Conservation (phyloP, 225 moss, liverwort and hornwort genomes). For the Climacium dendroides region DNA sequence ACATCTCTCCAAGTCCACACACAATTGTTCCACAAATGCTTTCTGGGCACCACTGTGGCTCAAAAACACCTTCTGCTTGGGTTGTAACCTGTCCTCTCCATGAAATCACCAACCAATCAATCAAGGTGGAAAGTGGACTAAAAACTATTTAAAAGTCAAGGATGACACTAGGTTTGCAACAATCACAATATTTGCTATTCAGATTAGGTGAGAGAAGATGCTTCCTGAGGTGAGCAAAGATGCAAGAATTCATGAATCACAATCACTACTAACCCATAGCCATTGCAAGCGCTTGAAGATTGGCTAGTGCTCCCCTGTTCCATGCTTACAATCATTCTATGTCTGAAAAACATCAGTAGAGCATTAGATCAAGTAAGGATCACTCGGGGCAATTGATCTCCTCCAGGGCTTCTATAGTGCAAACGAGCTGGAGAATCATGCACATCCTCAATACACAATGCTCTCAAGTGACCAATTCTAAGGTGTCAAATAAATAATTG, state of each 20-base stretch:
- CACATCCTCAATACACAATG: neutral
- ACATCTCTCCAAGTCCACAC: neutral
- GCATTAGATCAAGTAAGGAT: neutral
- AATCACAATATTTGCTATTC: neutral
- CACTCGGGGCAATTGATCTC: neutral
- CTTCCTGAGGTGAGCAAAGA: neutral
- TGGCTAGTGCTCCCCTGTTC: neutral
- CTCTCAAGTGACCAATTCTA: neutral
- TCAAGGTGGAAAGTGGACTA: neutral
- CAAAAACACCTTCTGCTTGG: neutral
- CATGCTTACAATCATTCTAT: neutral
- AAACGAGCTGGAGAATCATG: neutral
- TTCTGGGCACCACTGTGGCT: neutral
- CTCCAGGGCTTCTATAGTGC: rapidly evolving
- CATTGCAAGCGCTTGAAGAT: neutral
- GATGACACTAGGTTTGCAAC: neutral
- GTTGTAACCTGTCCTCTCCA: neutral
- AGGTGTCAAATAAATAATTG: neutral
- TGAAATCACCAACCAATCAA: neutral
- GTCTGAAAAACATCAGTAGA: neutral
- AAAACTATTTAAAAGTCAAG: rapidly evolving
- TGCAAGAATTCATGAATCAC: neutral
- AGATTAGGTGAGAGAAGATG: neutral
- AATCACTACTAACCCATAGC: neutral
- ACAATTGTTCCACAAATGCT: neutral